These are phyloP conservation scores for Leishmania amazonensis DNA, from an alignment of 208 protist genomes.

Conservation along the genomic window DNA sequence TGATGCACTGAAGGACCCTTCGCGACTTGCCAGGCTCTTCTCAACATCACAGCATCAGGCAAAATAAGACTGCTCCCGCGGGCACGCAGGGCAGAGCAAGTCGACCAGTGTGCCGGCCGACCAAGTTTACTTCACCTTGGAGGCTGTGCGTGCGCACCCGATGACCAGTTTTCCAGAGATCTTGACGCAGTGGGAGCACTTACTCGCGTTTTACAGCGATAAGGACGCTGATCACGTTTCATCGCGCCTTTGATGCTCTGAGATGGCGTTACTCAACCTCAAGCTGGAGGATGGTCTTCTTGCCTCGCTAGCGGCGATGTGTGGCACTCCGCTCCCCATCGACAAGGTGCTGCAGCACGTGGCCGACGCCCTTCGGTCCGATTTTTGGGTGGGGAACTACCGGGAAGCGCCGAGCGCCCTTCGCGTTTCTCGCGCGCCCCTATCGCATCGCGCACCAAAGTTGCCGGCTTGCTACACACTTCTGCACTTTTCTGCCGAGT, in stretches of 20 bases:
- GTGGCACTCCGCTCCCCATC: background rate
- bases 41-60: background rate
- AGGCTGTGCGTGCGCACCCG: constrained; percentile 13
- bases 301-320: constrained; percentile 7
- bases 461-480: constrained; percentile 33
- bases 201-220: constrained; percentile 3
- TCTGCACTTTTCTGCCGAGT: constrained; percentile 58
- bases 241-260: constrained; percentile 21
- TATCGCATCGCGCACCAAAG: background rate
- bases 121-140: constrained; percentile 15
- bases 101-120: background rate
- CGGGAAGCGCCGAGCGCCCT: background rate
- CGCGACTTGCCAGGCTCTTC: background rate
- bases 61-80: background rate
- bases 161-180: constrained; percentile 42
- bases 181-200: constrained; percentile 28
- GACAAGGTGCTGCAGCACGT: background rate
- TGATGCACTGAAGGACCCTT: background rate
- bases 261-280: constrained; percentile 54
- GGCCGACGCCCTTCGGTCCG: constrained; percentile 8
- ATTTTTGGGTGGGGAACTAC: background rate
- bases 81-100: background rate
- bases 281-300: constrained; percentile 36
- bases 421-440: background rate
- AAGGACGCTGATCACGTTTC: constrained; percentile 11